phyloP scores from a whole-genome alignment of 306 rosid species.

The Gastrolobium bilobum region DNA sequence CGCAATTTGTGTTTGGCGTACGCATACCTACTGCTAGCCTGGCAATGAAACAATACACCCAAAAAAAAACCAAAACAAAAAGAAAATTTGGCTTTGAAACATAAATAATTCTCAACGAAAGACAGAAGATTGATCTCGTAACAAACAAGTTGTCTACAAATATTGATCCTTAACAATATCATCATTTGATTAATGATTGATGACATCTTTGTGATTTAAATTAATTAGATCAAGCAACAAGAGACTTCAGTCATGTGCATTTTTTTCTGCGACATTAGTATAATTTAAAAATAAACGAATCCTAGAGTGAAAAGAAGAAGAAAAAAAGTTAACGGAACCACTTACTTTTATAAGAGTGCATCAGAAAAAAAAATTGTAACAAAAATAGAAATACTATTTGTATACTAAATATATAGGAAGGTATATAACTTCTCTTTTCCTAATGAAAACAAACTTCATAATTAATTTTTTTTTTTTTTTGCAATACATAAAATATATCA shows the following conservation, averaged over 20 bases:
- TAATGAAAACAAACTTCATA: neutral
- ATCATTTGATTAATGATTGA: conserved; percentile 2
- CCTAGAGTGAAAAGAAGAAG: too few relatives aligned
- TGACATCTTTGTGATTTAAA: neutral
- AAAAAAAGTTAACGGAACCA: too few relatives aligned
- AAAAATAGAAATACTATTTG: too few relatives aligned
- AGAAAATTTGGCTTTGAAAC: neutral
- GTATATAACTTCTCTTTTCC: neutral
- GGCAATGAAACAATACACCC: neutral
- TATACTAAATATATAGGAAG: too few relatives aligned
- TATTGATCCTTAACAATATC: neutral
- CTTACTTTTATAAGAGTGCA: too few relatives aligned
- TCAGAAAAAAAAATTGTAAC: too few relatives aligned
- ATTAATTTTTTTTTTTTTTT: neutral
- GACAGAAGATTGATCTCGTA: neutral
- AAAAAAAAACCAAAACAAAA: neutral
- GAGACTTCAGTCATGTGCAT: neutral
- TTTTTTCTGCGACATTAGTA: too few relatives aligned
- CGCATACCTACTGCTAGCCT: neutral
- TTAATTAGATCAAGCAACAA: neutral
- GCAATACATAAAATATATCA: neutral
- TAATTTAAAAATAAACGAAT: too few relatives aligned
- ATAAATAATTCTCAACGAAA: neutral
- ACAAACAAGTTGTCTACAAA: neutral
- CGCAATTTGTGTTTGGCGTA: conserved; percentile 32